These are phyloP conservation scores for Mycena rebaudengoi DNA, from an alignment of 768 basidiomycete genomes.

Conservation along the genomic window DNA sequence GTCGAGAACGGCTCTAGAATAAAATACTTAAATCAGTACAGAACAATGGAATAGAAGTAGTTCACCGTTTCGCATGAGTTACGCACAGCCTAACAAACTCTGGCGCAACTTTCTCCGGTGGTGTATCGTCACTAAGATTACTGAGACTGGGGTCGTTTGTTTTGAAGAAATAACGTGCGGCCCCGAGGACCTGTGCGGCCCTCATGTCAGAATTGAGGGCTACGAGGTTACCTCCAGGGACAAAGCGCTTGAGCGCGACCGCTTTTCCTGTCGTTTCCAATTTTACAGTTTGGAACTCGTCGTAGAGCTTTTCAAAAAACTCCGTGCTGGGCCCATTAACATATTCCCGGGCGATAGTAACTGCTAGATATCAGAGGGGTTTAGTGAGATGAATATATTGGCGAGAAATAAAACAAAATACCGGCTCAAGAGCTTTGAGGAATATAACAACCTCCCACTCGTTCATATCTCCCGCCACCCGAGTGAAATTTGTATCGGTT, in stretches of 20 bases:
- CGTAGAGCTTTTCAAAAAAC: constrained; percentile 10
- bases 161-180: constrained; percentile 2
- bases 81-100: constrained; percentile 5
- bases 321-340: constrained; percentile 1
- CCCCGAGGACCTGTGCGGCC: constrained; percentile 12
- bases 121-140: neutral
- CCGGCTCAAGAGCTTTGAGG: constrained; percentile 5
- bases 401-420: neutral
- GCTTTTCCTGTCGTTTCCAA: constrained; percentile 4
- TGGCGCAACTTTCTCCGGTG: neutral
- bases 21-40: neutral
- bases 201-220: constrained; percentile 16
- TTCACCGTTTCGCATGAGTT: constrained; percentile 12
- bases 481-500: constrained; percentile 14
- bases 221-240: constrained; percentile 1
- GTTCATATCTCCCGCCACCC: neutral
- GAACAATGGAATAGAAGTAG: neutral
- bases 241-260: constrained; percentile 11
- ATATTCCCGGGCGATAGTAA: constrained; percentile 18
- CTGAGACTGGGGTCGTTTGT: neutral
- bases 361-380: neutral
- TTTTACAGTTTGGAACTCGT: constrained; percentile 10
- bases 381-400: neutral
- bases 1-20: neutral
- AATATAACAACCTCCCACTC: constrained; percentile 21